These are phyloP conservation scores for Stachybotrys elegans DNA, from an alignment of 2,329 filamentous ascomycete species.

Conservation along the genomic window DNA sequence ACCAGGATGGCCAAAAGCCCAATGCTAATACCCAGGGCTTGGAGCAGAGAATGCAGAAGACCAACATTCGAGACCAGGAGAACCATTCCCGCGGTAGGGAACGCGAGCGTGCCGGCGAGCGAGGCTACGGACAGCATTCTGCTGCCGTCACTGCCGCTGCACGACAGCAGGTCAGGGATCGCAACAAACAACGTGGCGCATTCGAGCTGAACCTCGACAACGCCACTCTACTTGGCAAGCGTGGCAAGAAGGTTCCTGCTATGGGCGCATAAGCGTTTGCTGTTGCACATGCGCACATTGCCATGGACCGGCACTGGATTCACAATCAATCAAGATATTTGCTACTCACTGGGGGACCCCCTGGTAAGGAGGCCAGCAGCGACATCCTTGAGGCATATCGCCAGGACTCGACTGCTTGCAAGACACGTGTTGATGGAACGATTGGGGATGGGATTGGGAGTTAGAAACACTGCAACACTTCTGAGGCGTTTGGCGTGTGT, in stretches of 20 bases:
- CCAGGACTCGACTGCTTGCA: too few species aligned
- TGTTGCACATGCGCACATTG: too few species aligned
- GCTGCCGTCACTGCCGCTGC: constrained; percentile 79
- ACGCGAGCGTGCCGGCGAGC: constrained; percentile 34
- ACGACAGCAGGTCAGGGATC: constrained; percentile 68
- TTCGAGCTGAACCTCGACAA: constrained; percentile 93
- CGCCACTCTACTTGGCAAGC: constrained; percentile 77
- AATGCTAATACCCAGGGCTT: constrained; percentile 58
- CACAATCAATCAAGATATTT: too few species aligned
- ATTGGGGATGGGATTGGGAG: too few species aligned
- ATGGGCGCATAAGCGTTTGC: constrained; percentile 35
- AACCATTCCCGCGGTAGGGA: constrained; percentile 25
- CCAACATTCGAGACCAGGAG: constrained; percentile 59
- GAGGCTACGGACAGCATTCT: constrained; percentile 86
- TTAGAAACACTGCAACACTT: too few species aligned
- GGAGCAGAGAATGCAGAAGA: constrained; percentile 82
- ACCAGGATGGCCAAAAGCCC: constrained; percentile 40
- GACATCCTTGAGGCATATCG: too few species aligned
- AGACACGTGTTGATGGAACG: too few species aligned
- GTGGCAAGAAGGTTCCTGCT: constrained; percentile 49
- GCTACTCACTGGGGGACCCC: too few species aligned
- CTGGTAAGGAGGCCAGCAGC: too few species aligned
- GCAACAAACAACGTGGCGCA: constrained; percentile 66
- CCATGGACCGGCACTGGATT: too few species aligned
- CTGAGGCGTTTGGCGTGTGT: too few species aligned